Evolutionary conservation across 305 asterid genomes (phyloP).

Genomic region (Plantago rigida): DNA sequence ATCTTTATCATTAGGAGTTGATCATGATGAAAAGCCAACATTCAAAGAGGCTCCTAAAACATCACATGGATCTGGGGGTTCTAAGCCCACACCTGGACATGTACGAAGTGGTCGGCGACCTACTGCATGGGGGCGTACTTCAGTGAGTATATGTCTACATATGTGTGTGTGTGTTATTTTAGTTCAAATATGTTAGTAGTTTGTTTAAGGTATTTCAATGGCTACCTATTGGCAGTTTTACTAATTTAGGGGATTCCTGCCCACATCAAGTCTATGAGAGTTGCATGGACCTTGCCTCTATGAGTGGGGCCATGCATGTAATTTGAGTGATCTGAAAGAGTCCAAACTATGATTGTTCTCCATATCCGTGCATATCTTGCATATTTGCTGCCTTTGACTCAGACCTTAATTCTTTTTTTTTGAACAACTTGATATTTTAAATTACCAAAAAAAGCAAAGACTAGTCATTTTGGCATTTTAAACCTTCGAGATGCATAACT

Average conservation of each 20-base stretch:
- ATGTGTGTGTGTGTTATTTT: not conserved
- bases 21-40: conserved; percentile 38
- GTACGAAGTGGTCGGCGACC: conserved; percentile 38
- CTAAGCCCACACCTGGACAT: conserved; percentile 31
- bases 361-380: conserved; percentile 9
- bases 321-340: not conserved
- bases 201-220: conserved; percentile 8
- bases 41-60: conserved; percentile 30
- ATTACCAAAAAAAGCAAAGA: not conserved
- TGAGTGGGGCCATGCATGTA: not conserved
- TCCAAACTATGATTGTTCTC: not conserved
- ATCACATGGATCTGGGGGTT: conserved; percentile 32
- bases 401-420: conserved; percentile 9
- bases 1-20: conserved; percentile 32
- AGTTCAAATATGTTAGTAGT: conserved; percentile 11
- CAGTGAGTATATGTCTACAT: conserved; percentile 45
- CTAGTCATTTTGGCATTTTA: not conserved
- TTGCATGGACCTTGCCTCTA: not conserved
- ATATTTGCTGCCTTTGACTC: conserved; percentile 7
- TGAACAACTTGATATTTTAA: conserved; percentile 3
- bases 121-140: conserved; percentile 62
- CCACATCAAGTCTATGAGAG: not conserved
- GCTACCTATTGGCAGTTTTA: not conserved
- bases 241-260: not conserved
- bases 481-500: conserved; percentile 12